A percentile compares a stretch with the other conserved stretches of the same genome.
phyloP scores from a whole-genome alignment of 1,139 yeast species.

The Candida freyschussii region DNA sequence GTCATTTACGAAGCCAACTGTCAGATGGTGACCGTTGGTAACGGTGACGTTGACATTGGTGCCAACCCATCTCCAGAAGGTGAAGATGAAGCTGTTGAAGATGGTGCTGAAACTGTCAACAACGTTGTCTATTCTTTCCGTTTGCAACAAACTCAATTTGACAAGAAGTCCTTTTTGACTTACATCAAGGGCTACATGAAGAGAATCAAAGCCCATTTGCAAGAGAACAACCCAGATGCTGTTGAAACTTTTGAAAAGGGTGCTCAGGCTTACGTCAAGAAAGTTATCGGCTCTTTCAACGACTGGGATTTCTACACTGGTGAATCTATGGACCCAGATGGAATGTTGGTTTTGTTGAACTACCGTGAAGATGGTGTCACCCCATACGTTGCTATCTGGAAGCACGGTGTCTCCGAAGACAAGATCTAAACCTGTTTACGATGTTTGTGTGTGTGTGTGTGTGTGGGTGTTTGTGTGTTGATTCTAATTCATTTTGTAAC shows the following conservation, averaged over 20 bases:
- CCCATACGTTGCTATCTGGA: conserved; percentile 97
- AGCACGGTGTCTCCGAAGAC: conserved; percentile 88
- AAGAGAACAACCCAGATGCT: conserved; percentile 82
- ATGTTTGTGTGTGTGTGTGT: no score
- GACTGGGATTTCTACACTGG: conserved; percentile 99
- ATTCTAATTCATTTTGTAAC: conserved; percentile 15
- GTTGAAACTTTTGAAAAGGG: conserved; percentile 92
- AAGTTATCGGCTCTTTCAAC: conserved; percentile 88
- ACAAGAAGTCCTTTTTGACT: conserved; percentile 93
- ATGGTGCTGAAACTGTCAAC: conserved; percentile 86
- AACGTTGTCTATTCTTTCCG: conserved; percentile 98
- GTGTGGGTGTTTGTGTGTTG: neutral
- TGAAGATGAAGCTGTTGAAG: conserved; percentile 76
- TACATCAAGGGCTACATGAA: conserved; percentile 99
- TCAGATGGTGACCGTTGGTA: conserved; percentile 80
- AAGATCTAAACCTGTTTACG: conserved; percentile 58
- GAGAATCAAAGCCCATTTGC: conserved; percentile 81
- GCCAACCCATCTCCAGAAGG: conserved; percentile 99
- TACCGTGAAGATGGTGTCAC: conserved; percentile 99
- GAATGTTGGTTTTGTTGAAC: conserved; percentile 95
- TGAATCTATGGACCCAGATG: conserved; percentile 99
- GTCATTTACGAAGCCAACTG: conserved; percentile 97
- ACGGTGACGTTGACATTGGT: conserved; percentile 95
- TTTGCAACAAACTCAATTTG: conserved; percentile 91
- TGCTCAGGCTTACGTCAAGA: conserved; percentile 92